These are phyloP conservation scores for Vitis labrusca DNA, from an alignment of 164 flowering plant genomes.

Conservation along the genomic window DNA sequence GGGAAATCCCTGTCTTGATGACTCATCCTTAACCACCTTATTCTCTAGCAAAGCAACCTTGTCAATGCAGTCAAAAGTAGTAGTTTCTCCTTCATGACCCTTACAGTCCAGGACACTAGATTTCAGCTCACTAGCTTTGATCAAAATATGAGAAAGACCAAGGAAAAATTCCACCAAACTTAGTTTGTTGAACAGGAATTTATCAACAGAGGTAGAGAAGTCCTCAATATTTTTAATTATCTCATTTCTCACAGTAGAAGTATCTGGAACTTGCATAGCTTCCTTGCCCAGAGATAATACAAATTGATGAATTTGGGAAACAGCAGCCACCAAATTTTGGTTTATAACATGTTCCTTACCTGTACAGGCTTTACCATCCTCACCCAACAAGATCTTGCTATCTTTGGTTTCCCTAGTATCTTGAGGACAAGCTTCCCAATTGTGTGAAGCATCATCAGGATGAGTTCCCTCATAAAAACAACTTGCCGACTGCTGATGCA, in stretches of 20 bases:
- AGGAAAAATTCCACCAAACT: conserved; percentile 57
- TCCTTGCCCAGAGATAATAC: conserved; percentile 70
- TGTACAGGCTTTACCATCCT: conserved; percentile 20
- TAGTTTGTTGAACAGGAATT: conserved; percentile 31
- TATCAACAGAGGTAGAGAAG: conserved; percentile 50
- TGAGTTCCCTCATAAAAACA: conserved; percentile 31
- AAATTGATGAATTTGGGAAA: conserved; percentile 72
- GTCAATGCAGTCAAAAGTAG: conserved; percentile 74
- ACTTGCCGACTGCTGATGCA: conserved; percentile 29
- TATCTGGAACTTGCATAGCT: conserved; percentile 38
- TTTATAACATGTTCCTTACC: conserved; percentile 14
- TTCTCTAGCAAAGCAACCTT: conserved; percentile 81
- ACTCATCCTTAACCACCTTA: conserved; percentile 43
- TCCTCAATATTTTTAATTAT: conserved; percentile 45
- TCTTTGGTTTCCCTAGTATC: conserved; percentile 32
- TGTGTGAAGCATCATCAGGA: conserved; percentile 24
- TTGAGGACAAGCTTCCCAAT: conserved; percentile 27
- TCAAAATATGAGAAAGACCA: conserved; percentile 66
- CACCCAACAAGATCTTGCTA: conserved; percentile 22
- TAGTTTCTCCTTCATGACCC: conserved; percentile 49
- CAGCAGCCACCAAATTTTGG: conserved; percentile 46
- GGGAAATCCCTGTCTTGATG: conserved; percentile 43
- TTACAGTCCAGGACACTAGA: conserved; percentile 52
- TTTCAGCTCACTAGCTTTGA: conserved; percentile 51
- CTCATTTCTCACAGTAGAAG: conserved; percentile 37